A percentile compares a stretch with the other conserved stretches of the same genome.
Conservation (phyloP, 306 rosid genomes). For the Oemleria cerasiformis region DNA sequence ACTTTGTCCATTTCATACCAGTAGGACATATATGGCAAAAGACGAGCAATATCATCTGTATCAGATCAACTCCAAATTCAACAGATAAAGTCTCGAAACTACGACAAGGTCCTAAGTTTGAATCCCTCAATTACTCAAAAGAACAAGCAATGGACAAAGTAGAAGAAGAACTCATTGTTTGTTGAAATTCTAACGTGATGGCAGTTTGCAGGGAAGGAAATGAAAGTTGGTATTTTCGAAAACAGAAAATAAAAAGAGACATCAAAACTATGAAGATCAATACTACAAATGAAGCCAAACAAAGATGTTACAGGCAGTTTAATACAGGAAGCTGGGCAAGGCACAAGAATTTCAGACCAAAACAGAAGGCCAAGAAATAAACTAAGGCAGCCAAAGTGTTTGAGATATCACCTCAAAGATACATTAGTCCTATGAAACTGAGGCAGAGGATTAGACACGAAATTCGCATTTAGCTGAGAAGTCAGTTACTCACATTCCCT, state of each 20-base stretch:
- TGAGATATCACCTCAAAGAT: neutral
- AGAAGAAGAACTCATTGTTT: neutral
- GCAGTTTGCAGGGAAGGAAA: neutral
- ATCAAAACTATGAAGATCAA: neutral
- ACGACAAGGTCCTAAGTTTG: no score
- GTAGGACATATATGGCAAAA: neutral
- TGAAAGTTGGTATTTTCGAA: neutral
- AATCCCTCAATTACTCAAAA: no score
- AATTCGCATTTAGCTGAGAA: neutral
- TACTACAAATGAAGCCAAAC: neutral
- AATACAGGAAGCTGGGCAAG: neutral
- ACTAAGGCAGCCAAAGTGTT: neutral
- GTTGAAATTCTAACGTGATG: neutral
- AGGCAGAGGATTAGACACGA: neutral
- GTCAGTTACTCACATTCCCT: neutral
- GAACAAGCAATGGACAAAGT: slow-evolving; percentile 2
- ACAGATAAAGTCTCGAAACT: neutral
- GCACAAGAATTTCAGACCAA: neutral
- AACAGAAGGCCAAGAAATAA: neutral
- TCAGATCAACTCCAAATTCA: slow-evolving; percentile 7
- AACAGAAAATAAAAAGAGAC: neutral
- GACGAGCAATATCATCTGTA: neutral
- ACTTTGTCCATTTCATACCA: neutral
- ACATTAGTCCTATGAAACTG: neutral
- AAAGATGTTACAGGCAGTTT: neutral